Base-by-base conservation (phyloP, 495 filamentous ascomycete genomes). In the Penicillium pancosmium region DNA sequence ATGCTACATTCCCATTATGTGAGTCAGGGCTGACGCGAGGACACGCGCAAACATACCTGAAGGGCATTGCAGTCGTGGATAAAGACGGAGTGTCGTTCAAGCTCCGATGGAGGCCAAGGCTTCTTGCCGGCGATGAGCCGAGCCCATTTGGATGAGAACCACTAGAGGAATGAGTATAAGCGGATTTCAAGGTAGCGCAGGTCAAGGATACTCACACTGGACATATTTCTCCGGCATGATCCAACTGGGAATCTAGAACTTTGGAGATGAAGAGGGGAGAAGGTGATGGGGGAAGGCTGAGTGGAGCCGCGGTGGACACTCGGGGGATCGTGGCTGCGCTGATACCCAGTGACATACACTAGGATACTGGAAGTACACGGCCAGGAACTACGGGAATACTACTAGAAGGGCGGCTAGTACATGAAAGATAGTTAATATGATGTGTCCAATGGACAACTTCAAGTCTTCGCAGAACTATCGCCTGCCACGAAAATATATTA, bases 1-100 rank as follows among this genome's bases (percentile, higher is more conserved):
- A 84, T 90, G 86, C 89, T 93, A 73, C 35, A 19, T 15, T 12
- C n/a, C 11, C 21, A 15, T 46, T 15, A 9, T 11, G 57, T 63
- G 50, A 63, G 62, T 68, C 44, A 65, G 57, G 11, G 48, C 18
- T 5, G 16, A 0, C 4, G 31, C 43, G 3, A 40, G 11, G 41
- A 46, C 21, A 60, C 54, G 21, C 47, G 53, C 16, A 47, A 33
- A 52, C 76, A 65, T 76, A 96, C 92, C 79, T 96, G 80, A 19
- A 96, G 80, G 68, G 91, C 85, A 68, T 89, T 86, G 75, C 93
- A 96, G 63, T 89, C 84, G 68, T 90, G 87, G 77, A 93, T 94
- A 77, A 97, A 98, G 56, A 89, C 88, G 64, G 88, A 86, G 68
- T 96, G 85, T 63, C 95, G 90, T 70, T 93, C 86, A 58, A 91